Percentiles rank a stretch among this genome's conserved stretches.
Evolutionary conservation across 257 asterid genomes (phyloP).

Genomic region (Fraxinus quadrangulata): DNA sequence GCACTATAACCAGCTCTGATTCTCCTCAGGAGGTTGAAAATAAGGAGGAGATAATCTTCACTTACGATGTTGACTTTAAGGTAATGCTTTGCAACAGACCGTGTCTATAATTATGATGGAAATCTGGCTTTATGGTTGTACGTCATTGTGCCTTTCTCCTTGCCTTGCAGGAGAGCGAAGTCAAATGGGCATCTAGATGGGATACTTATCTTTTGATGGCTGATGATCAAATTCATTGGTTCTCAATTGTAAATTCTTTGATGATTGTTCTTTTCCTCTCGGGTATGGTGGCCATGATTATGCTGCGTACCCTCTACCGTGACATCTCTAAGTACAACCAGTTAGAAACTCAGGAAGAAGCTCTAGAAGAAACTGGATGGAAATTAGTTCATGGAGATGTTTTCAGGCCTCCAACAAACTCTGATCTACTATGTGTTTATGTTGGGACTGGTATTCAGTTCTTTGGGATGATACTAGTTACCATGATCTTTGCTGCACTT

Average conservation of each 20-base stretch:
- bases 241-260: slow-evolving; percentile 29
- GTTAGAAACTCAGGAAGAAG: slow-evolving; percentile 72
- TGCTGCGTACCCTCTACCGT: slow-evolving; percentile 28
- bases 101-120: neutral
- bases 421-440: slow-evolving; percentile 74
- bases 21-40: slow-evolving; percentile 80
- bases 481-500: slow-evolving; percentile 29
- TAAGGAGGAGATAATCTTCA: slow-evolving; percentile 1
- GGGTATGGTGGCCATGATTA: slow-evolving; percentile 30
- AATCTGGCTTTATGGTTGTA: slow-evolving; percentile 18
- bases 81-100: neutral
- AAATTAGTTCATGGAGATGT: slow-evolving; percentile 91
- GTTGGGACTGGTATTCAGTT: slow-evolving; percentile 91
- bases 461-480: slow-evolving; percentile 42
- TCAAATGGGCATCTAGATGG: slow-evolving; percentile 32
- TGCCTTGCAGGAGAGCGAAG: slow-evolving; percentile 22
- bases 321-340: slow-evolving; percentile 29
- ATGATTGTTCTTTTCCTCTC: slow-evolving; percentile 33
- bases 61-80: neutral
- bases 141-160: neutral
- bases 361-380: slow-evolving; percentile 98
- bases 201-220: slow-evolving; percentile 27
- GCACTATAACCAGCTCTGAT: slow-evolving; percentile 2
- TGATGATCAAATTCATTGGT: slow-evolving; percentile 31
- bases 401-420: slow-evolving; percentile 80